Evolutionary conservation across 108 stramenopile species (phyloP), one percentile per base, ranked within the genome.

Genomic region (Mediolabrus comicus): DNA sequence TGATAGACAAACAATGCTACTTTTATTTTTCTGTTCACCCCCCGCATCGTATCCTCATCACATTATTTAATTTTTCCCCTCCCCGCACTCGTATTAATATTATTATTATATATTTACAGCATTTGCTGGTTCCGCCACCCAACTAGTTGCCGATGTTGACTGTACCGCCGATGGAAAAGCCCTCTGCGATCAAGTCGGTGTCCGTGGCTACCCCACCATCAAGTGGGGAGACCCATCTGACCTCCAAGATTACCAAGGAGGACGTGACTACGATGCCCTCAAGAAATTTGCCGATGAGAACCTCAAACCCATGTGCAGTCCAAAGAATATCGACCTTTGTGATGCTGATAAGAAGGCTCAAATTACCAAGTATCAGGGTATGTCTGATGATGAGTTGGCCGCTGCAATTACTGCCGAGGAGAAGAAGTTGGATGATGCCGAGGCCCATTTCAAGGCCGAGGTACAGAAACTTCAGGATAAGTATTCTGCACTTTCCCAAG

Each of bases 171-270:
- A 87, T 14, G 77, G 70, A 2, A 70, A 71, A 38, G 63, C 72
- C 4, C 83, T 88, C 17, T 83, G 75, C 31, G 53, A 74, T 28
- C 28, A 62, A 19, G 70, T 78, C 41, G 87, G 83, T 13, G 69
- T 87, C 32, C 71, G 73, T 43, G 91, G 91, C 49, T 93, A 84
- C 67, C 95, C 95, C 31, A 92, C 95, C n/a, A 55, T 96, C 46
- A 83, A 81, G 60, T 87, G 81, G 61, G 90, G 90, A 33, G 86
- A 92, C 38, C 82, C 89, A 11, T 55, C 64, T 17, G 63, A 53
- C 31, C 71, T 84, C 3, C 78, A 91, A 72, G 82, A 87, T 16
- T 98, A 98, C 69, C 54, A 97, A 33, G 95, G 95, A 7, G 84
- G 69, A 38, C 80, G 96, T 1, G 76, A 75, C 38, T 89, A 82